phyloP scores from a whole-genome alignment of 768 basidiomycete species.

The Candolleomyces aberdarensis region DNA sequence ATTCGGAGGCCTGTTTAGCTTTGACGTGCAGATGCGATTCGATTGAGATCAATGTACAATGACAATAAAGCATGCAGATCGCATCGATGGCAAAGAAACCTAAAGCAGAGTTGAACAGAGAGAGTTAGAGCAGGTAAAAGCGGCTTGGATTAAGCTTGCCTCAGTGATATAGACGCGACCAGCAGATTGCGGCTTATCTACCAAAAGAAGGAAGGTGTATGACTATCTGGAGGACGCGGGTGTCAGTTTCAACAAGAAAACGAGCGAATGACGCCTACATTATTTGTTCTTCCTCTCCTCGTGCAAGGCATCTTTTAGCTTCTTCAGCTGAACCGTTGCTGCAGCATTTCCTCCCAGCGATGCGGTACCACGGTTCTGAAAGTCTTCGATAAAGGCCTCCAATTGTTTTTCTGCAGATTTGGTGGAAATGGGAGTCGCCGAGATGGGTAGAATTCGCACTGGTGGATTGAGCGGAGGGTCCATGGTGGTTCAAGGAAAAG shows the following conservation, averaged over 20 bases:
- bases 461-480: slow-evolving; percentile 48
- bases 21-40: too few species aligned
- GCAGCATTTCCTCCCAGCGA: slow-evolving; percentile 51
- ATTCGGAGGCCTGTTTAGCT: too few species aligned
- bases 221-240: neutral
- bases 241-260: neutral
- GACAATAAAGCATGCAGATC: too few species aligned
- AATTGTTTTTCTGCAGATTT: slow-evolving; percentile 40
- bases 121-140: too few species aligned
- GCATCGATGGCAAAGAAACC: too few species aligned
- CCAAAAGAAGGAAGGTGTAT: neutral
- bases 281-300: slow-evolving; percentile 41
- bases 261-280: neutral
- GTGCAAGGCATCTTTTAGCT: slow-evolving; percentile 49
- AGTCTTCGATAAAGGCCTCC: slow-evolving; percentile 46
- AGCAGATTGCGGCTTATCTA: neutral
- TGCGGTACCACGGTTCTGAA: slow-evolving; percentile 42
- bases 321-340: slow-evolving; percentile 58
- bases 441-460: slow-evolving; percentile 39
- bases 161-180: too few species aligned
- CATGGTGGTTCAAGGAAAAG: slow-evolving; percentile 29
- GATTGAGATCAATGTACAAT: too few species aligned
- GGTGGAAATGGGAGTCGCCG: slow-evolving; percentile 32
- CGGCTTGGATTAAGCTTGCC: too few species aligned
- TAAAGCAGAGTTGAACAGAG: too few species aligned